Evolutionary conservation across 2,329 filamentous ascomycete species (phyloP).

Genomic region (Colletotrichum sansevieriae): DNA sequence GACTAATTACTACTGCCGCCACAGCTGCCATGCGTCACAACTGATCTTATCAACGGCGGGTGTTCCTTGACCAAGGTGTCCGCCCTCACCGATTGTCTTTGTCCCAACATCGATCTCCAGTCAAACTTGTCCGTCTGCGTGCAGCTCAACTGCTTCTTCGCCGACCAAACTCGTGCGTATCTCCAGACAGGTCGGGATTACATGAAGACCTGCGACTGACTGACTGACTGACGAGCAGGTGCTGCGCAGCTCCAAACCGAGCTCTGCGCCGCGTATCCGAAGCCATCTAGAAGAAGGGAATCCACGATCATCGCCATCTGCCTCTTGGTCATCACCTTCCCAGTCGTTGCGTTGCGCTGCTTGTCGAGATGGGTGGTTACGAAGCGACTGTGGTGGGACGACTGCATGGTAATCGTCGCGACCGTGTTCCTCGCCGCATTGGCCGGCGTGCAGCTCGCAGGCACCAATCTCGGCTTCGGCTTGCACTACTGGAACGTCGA

Average conservation of each 20-base stretch:
- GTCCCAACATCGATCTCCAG: conserved; percentile 35
- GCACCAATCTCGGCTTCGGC: conserved; percentile 42
- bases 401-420: conserved; percentile 29
- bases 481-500: conserved; percentile 45
- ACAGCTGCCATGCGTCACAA: conserved; percentile 24
- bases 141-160: conserved; percentile 36
- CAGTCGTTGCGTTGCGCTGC: conserved; percentile 34
- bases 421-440: conserved; percentile 31
- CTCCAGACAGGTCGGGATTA: too few relatives aligned
- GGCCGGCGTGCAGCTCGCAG: conserved; percentile 38
- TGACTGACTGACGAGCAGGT: neutral
- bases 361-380: conserved; percentile 34
- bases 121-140: conserved; percentile 38
- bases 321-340: conserved; percentile 28
- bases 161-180: conserved; percentile 36
- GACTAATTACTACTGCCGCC: neutral
- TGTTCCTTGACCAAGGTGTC: conserved; percentile 36
- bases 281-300: conserved; percentile 32
- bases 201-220: neutral
- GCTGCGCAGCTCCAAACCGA: neutral
- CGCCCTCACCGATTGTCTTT: conserved; percentile 38
- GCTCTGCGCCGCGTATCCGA: conserved; percentile 41
- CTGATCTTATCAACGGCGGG: neutral
- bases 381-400: conserved; percentile 39
- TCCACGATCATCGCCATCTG: conserved; percentile 45